Evolutionary conservation across 495 filamentous ascomycete species (phyloP), one percentile per base, ranked within the genome.

Genomic region (Annulohypoxylon stygium): DNA sequence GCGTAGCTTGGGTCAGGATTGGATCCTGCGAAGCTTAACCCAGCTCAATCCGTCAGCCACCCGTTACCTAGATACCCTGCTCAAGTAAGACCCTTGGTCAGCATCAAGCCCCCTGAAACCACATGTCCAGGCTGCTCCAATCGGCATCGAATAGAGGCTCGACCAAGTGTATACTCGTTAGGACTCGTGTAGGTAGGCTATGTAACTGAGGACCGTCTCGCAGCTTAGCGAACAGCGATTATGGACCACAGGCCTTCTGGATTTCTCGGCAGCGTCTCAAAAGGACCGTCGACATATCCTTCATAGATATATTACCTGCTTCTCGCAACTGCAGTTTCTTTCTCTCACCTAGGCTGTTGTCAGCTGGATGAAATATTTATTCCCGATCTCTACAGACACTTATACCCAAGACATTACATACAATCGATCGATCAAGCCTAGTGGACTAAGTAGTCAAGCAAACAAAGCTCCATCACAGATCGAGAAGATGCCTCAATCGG

Each of bases 101-200:
- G 67, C 67, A 47, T 4, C 43, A 70, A 70, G 26, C 72, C 72
- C 71, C 67, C 72, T 70, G 67, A 68, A 70, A 70, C 72, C 67
- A 67, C 57, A 70, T 62, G 63, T 36, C 25, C 10, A 57, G 34
- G 11, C 26, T 50, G 57, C 36, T 36, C 67, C 63, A 67, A 65
- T 68, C 67, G 64, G 59, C 54, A 63, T 43, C 26, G 61, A 45
- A 53, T 34, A 33, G 30, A 48, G 47, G 53, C 16, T 20, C 23
- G 25, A 59, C 30, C 50, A 37, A 48, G 50, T 67, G 41, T 53
- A 43, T 58, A 64, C 25, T 54, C 10, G 4, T 70, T 57, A 75
- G 67, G 72, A 67, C 59, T 75, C 16, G 6, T 48, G 50, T 61
- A 64, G 58, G 58, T 45, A 64, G 59, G 67, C 57, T 67, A 67